Percentiles rank a stretch among this genome's conserved stretches.
These are phyloP conservation scores for Stephanocyclus meneghinianus DNA, from an alignment of 352 stramenopile genomes.

Conservation along the genomic window DNA sequence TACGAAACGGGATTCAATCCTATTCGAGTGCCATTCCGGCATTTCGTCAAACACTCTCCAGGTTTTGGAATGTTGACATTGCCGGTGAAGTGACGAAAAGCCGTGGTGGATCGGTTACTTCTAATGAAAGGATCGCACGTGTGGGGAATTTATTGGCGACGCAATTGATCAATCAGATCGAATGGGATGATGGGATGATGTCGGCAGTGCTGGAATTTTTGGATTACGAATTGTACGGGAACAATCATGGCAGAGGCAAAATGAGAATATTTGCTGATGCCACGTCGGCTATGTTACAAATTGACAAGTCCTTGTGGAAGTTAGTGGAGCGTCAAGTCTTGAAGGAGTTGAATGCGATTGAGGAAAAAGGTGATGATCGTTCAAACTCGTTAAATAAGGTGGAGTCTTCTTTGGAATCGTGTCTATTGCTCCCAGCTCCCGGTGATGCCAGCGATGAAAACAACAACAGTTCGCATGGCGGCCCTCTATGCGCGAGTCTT, in stretches of 20 bases:
- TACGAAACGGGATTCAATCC: not conserved
- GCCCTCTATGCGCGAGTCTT: not conserved
- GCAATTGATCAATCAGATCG: slow-evolving; percentile 35
- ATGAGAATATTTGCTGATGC: slow-evolving; percentile 29
- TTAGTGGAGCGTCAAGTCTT: slow-evolving; percentile 33
- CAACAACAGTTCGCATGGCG: not conserved
- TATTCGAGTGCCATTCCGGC: not conserved
- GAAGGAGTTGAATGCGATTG: slow-evolving; percentile 28
- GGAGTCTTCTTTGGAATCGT: slow-evolving; percentile 2
- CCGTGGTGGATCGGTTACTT: not conserved
- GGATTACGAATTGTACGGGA: slow-evolving; percentile 31
- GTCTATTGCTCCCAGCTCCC: not conserved
- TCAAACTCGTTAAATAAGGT: slow-evolving; percentile 7
- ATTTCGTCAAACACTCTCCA: not conserved
- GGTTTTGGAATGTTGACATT: not conserved
- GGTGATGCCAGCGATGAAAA: not conserved
- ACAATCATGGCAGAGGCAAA: not conserved
- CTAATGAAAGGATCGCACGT: slow-evolving; percentile 12
- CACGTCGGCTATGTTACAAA: slow-evolving; percentile 29
- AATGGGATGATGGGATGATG: slow-evolving; percentile 27
- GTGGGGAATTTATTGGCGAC: slow-evolving; percentile 24
- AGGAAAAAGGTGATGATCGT: slow-evolving; percentile 4
- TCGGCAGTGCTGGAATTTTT: slow-evolving; percentile 30
- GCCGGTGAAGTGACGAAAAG: not conserved
- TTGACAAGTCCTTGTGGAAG: slow-evolving; percentile 43